phyloP scores from a whole-genome alignment of 2,329 filamentous ascomycete genomes.

The Chrysosporium queenslandicum region DNA sequence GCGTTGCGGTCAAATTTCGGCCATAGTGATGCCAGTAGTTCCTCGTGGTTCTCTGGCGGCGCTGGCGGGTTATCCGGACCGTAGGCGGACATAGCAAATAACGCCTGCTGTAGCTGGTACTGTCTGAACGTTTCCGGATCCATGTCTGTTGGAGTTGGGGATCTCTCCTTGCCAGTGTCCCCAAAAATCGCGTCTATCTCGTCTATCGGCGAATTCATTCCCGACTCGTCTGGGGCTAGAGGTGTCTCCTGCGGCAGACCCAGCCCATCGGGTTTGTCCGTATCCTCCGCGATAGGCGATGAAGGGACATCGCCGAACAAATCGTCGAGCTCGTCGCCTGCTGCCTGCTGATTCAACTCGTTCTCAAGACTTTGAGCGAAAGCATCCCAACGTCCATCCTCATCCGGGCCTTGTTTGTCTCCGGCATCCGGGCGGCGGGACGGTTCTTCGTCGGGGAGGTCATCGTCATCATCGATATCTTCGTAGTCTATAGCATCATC shows the following conservation, averaged over 20 bases:
- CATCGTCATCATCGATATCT: slow-evolving; percentile 87
- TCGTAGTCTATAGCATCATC: slow-evolving; percentile 86
- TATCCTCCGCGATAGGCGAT: slow-evolving; percentile 28
- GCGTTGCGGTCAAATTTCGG: slow-evolving; percentile 68
- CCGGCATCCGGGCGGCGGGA: slow-evolving; percentile 33
- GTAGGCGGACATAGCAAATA: slow-evolving; percentile 38
- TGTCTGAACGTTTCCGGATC: slow-evolving; percentile 34
- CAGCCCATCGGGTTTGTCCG: slow-evolving; percentile 17
- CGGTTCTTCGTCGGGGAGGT: slow-evolving; percentile 63
- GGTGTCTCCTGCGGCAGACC: not conserved
- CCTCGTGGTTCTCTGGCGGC: slow-evolving; percentile 61
- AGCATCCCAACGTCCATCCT: slow-evolving; percentile 4
- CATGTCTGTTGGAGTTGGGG: slow-evolving; percentile 31
- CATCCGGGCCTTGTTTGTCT: slow-evolving; percentile 5
- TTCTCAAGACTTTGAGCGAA: slow-evolving; percentile 7
- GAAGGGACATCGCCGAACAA: slow-evolving; percentile 39
- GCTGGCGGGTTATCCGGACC: slow-evolving; percentile 54
- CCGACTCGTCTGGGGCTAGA: not conserved
- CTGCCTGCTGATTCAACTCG: slow-evolving; percentile 11
- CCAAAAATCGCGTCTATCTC: slow-evolving; percentile 8
- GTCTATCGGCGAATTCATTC: not conserved
- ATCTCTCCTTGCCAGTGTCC: slow-evolving; percentile 22
- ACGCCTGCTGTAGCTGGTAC: slow-evolving; percentile 38
- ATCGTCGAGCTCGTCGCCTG: slow-evolving; percentile 38
- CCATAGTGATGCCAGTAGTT: slow-evolving; percentile 68